A percentile compares a stretch with the other conserved stretches of the same genome.
Evolutionary conservation across 257 asterid genomes (phyloP).

Genomic region (Nicotiana paniculata): DNA sequence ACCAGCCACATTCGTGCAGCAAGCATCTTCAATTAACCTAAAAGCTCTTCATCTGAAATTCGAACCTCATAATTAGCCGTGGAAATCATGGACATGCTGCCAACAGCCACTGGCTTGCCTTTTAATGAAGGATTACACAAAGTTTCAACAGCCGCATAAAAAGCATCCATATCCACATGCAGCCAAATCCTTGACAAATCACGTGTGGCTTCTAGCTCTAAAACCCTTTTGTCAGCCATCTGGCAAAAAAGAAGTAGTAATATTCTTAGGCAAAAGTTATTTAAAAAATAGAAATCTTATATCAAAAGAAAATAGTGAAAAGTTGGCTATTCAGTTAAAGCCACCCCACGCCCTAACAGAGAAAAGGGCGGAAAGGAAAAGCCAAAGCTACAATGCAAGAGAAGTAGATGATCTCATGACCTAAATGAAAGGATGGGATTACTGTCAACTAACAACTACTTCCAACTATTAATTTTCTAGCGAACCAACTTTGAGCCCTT

Average conservation of each 20-base stretch:
- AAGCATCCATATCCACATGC: slow-evolving; percentile 99
- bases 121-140: slow-evolving; percentile 58
- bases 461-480: background rate
- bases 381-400: background rate
- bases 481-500: background rate
- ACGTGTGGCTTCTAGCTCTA: slow-evolving; percentile 74
- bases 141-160: slow-evolving; percentile 91
- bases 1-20: background rate
- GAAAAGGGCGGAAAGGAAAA: background rate
- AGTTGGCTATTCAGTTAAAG: background rate
- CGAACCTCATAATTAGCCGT: slow-evolving; percentile 98
- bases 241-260: slow-evolving; percentile 14
- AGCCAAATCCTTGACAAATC: slow-evolving; percentile 87
- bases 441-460: background rate
- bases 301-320: background rate
- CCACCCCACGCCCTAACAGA: background rate
- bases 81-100: slow-evolving; percentile 90
- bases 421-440: background rate
- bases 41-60: background rate
- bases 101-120: slow-evolving; percentile 98
- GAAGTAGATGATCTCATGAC: background rate
- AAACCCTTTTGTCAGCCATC: slow-evolving; percentile 66
- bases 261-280: too few relatives aligned
- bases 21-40: background rate
- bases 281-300: background rate